These are phyloP conservation scores for Phytophthora foliorum DNA, from an alignment of 352 stramenopile genomes.

Conservation along the genomic window DNA sequence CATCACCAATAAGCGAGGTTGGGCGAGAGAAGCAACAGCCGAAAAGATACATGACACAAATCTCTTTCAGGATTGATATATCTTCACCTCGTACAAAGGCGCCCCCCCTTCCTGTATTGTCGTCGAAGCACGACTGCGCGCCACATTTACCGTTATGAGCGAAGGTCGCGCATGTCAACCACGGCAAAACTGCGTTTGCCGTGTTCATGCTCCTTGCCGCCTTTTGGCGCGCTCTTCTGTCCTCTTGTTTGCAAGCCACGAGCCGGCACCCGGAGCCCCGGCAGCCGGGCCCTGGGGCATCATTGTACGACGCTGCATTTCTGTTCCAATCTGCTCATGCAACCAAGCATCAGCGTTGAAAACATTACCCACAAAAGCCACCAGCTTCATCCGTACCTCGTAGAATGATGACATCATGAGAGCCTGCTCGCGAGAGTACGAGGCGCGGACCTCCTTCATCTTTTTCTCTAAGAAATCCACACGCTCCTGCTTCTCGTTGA, in stretches of 20 bases:
- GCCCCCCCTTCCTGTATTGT: slow-evolving; percentile 16
- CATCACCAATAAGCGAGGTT: slow-evolving; percentile 2
- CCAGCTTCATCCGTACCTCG: slow-evolving; percentile 55
- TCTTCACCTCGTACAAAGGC: slow-evolving; percentile 21
- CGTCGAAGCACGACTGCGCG: slow-evolving; percentile 3
- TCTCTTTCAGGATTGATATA: slow-evolving; percentile 34
- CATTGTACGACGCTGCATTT: slow-evolving; percentile 91
- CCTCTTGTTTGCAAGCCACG: slow-evolving; percentile 88
- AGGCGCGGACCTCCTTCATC: slow-evolving; percentile 82
- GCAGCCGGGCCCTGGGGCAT: slow-evolving; percentile 74
- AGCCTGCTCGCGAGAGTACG: slow-evolving; percentile 86
- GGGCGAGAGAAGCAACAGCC: slow-evolving; percentile 16
- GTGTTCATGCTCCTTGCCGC: slow-evolving; percentile 64
- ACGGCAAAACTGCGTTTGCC: slow-evolving; percentile 1
- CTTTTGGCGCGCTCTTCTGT: slow-evolving; percentile 88
- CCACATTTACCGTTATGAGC: slow-evolving; percentile 14
- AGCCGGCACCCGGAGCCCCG: slow-evolving; percentile 55
- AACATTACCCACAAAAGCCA: background rate
- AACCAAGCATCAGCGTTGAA: slow-evolving; percentile 6
- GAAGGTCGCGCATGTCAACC: slow-evolving; percentile 8
- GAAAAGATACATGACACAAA: slow-evolving; percentile 31
- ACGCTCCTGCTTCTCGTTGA: slow-evolving; percentile 88
- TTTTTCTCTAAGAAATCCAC: slow-evolving; percentile 90
- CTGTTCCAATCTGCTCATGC: slow-evolving; percentile 78
- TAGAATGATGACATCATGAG: slow-evolving; percentile 93